These are phyloP conservation scores for Anisodus tanguticus DNA, from an alignment of 257 asterid genomes.

Conservation along the genomic window DNA sequence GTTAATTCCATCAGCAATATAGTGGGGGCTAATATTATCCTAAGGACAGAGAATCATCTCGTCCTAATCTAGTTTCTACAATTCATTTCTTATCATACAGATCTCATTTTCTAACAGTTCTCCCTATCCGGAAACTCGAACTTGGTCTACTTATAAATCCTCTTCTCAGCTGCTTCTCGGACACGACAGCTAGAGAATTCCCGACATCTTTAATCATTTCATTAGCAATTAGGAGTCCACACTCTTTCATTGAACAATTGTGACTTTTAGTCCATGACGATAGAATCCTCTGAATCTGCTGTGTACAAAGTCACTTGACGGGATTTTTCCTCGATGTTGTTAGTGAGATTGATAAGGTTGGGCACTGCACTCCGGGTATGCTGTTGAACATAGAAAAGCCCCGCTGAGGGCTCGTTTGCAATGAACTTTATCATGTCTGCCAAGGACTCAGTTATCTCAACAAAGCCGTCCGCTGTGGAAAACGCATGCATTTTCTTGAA, in stretches of 20 bases:
- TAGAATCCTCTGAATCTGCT: conserved; percentile 87
- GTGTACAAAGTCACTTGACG: conserved; percentile 67
- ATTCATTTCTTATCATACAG: no score
- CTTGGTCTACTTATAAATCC: conserved; percentile 45
- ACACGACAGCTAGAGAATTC: conserved; percentile 61
- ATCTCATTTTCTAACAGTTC: no score
- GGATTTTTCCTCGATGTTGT: conserved; percentile 60
- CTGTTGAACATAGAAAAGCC: conserved; percentile 88
- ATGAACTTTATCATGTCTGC: conserved; percentile 81
- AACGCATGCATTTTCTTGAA: conserved; percentile 76
- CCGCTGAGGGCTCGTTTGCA: conserved; percentile 97
- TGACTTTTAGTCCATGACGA: conserved; percentile 42
- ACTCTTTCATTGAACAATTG: conserved; percentile 86
- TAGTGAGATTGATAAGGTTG: conserved; percentile 71
- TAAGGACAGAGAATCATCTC: no score
- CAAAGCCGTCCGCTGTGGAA: conserved; percentile 80
- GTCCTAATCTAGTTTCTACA: no score
- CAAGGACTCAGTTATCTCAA: conserved; percentile 71
- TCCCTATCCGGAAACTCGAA: conserved; percentile 56
- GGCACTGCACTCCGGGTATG: conserved; percentile 75
- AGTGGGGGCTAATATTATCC: no score
- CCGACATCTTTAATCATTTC: conserved; percentile 80
- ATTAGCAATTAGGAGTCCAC: conserved; percentile 71
- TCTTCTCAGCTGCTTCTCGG: conserved; percentile 62
- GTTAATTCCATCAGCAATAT: no score